Evolutionary conservation across 352 stramenopile genomes (phyloP).

Genomic region (Thraustochytrium striatum): DNA sequence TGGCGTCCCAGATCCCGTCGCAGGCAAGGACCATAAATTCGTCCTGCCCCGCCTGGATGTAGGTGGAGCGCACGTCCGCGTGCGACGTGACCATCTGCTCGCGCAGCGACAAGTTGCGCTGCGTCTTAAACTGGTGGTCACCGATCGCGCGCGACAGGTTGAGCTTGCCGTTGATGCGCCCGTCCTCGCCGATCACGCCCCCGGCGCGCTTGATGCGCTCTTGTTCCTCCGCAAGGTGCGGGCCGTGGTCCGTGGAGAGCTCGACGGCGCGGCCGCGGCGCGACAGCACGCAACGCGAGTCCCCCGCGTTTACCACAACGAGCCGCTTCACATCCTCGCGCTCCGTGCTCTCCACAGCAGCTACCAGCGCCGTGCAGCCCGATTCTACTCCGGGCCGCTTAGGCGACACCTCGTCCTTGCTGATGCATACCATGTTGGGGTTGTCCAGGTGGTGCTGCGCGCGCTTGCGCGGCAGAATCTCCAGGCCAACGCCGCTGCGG

Average conservation of each 20-base stretch:
- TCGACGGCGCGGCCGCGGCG: constrained; percentile 70
- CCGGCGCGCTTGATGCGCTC: constrained; percentile 59
- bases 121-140: constrained; percentile 83
- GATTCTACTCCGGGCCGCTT: constrained; percentile 36
- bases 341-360: constrained; percentile 1
- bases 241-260: constrained; percentile 78
- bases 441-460: constrained; percentile 10
- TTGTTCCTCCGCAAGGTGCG: constrained; percentile 67
- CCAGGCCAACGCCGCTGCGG: constrained; percentile 25
- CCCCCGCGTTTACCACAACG: constrained; percentile 66
- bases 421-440: constrained; percentile 40
- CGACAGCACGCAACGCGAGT: constrained; percentile 74
- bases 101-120: constrained; percentile 70
- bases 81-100: constrained; percentile 76
- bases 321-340: constrained; percentile 25
- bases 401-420: constrained; percentile 32
- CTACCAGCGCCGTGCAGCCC: constrained; percentile 43
- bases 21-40: constrained; percentile 84
- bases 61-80: constrained; percentile 68
- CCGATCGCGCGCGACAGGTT: constrained; percentile 82
- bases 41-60: constrained; percentile 62
- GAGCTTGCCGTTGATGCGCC: constrained; percentile 78
- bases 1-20: constrained; percentile 84
- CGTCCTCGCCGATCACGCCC: constrained; percentile 50
- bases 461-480: constrained; percentile 2